These are phyloP conservation scores for Wallacemonas sp. DNA, from an alignment of 208 protist species.

Conservation along the genomic window DNA sequence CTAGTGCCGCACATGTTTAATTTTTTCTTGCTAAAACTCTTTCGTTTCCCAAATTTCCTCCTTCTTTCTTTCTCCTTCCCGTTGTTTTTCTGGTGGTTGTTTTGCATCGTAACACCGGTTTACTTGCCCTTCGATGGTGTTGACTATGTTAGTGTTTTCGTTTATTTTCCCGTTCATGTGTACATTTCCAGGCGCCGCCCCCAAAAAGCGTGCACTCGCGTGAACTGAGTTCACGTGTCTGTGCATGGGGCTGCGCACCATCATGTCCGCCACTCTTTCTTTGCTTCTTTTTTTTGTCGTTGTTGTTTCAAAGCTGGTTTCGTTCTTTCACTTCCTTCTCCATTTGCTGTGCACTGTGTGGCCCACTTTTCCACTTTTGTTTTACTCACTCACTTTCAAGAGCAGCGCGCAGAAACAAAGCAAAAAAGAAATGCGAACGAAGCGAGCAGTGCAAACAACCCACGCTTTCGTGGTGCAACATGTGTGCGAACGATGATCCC, in stretches of 20 bases:
- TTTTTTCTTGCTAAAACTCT: conserved; percentile 3
- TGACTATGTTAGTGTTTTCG: too few species aligned
- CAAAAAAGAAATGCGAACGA: neutral
- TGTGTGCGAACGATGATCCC: too few species aligned
- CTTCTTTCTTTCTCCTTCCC: neutral
- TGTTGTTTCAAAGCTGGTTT: neutral
- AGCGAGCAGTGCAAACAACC: neutral
- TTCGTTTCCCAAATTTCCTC: neutral
- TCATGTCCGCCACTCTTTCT: neutral
- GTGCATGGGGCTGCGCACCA: too few species aligned
- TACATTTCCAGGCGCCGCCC: too few species aligned
- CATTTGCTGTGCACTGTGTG: neutral
- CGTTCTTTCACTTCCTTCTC: conserved; percentile 2
- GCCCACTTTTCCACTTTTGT: neutral
- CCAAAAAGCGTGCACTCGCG: too few species aligned
- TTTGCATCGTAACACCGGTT: too few species aligned
- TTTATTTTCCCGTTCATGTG: too few species aligned
- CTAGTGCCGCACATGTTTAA: neutral
- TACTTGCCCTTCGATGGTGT: too few species aligned
- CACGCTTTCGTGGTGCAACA: neutral
- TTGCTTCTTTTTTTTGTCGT: neutral
- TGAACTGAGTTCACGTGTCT: too few species aligned
- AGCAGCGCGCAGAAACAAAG: neutral
- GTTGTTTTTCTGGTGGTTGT: too few species aligned
- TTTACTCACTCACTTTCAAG: conserved; percentile 9